Evolutionary conservation across 352 stramenopile genomes (phyloP), one percentile per base, ranked within the genome.

Genomic region (Phytopythium litorale): DNA sequence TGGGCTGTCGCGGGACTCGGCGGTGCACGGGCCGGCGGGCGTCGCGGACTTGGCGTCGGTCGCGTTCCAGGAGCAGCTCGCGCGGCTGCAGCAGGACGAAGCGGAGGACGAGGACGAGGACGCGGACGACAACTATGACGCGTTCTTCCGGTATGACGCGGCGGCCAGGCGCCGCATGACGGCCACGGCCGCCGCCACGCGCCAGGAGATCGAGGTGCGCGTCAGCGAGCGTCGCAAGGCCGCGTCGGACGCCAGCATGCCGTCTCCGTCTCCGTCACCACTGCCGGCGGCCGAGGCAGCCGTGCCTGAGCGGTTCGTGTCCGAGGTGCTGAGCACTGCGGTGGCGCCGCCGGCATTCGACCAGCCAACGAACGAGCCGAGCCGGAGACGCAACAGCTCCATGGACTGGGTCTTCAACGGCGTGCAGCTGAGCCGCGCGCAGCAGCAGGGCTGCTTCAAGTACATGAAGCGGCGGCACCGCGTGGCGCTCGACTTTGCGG

Each of bases 401-500:
- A 60, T 50, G 35, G 54, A 60, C 54, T 60, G 54, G 54, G 13
- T 60, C 23, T 49, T 60, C 25, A 49, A 38, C 54, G 54, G 54
- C 54, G 54, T 60, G 18, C 66, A 75, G 59, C 70, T 91, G 9
- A 88, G 74, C 48, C 67, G 54, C 4, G 79, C 75, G n/a, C 83
- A 94, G 64, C 91, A 92, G 54, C 75, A 73, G n/a, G 82, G 83
- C 7, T 94, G 85, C 63, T 92, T 90, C 64, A 76, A 78, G 60
- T 92, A 94, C 73, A 94, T 94, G 51, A 87, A 91, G 58, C 70
- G 78, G 18, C 68, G 85, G 28, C 80, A 94, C 59, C 83, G 72
- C 56, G 83, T 89, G 43, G 85, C 85, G 3, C 64, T 91, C 30
- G 82, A 80, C 7, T 94, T 94, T 54, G 79, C 85, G 43, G 85